Evolutionary conservation across 768 basidiomycete species (phyloP).

Genomic region (Amanita phalloides): DNA sequence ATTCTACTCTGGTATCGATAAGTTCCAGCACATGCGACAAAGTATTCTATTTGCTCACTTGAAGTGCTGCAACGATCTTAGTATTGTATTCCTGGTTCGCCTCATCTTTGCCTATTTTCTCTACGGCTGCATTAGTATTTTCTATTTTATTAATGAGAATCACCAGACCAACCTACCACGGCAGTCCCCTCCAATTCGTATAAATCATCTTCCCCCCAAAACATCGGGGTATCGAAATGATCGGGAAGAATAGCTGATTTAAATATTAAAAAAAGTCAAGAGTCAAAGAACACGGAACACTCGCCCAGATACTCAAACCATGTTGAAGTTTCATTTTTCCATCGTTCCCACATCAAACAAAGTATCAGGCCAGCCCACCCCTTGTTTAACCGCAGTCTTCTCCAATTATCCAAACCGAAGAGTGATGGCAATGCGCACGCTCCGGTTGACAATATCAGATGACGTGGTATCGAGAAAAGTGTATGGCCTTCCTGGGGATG

Average conservation of each 20-base stretch:
- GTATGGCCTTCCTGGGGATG: conserved; percentile 52
- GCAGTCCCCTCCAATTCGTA: conserved; percentile 70
- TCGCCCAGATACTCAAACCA: conserved; percentile 70
- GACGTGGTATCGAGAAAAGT: conserved; percentile 76
- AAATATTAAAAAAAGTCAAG: not conserved
- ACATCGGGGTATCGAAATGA: conserved; percentile 86
- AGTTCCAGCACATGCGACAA: not conserved
- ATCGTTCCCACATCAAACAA: conserved; percentile 93
- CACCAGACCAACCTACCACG: conserved; percentile 60
- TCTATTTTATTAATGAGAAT: conserved; percentile 3
- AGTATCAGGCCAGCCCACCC: conserved; percentile 88
- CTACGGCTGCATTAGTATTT: conserved; percentile 24
- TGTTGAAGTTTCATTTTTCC: conserved; percentile 45
- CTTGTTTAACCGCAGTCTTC: conserved; percentile 38
- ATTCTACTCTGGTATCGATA: conserved; percentile 41
- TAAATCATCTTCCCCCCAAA: conserved; percentile 74
- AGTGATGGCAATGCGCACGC: conserved; percentile 56
- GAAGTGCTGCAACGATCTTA: conserved; percentile 60
- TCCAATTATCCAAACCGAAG: conserved; percentile 62
- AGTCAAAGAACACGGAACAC: conserved; percentile 10
- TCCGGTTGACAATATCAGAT: conserved; percentile 65
- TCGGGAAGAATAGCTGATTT: conserved; percentile 53
- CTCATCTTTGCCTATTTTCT: conserved; percentile 78
- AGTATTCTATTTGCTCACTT: conserved; percentile 26
- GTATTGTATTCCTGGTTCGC: conserved; percentile 65